These are phyloP conservation scores for Hypoxylon subgilvum DNA, from an alignment of 495 filamentous ascomycete species.

Conservation along the genomic window DNA sequence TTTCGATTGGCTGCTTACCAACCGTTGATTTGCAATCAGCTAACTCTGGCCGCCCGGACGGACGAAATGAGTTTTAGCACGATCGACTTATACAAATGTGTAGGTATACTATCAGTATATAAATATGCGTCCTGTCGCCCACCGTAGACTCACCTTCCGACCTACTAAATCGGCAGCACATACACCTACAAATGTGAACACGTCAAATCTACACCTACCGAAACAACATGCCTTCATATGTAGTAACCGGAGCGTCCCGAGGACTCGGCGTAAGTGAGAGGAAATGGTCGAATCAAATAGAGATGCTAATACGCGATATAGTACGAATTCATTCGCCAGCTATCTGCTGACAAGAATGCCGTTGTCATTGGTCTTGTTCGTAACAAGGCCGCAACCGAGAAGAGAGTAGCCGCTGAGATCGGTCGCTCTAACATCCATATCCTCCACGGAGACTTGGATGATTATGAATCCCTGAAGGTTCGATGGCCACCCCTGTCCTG, in stretches of 20 bases:
- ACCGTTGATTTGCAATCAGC: conserved; percentile 21
- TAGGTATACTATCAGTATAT: too few relatives aligned
- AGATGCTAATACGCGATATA: conserved; percentile 18
- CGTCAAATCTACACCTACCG: neutral
- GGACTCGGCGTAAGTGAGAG: conserved; percentile 44
- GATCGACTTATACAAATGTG: too few relatives aligned
- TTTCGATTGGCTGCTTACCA: conserved; percentile 14
- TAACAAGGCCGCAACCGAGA: conserved; percentile 39
- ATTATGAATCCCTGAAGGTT: conserved; percentile 50
- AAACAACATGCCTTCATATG: conserved; percentile 44
- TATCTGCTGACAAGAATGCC: conserved; percentile 39
- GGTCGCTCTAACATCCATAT: conserved; percentile 51
- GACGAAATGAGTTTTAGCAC: too few relatives aligned
- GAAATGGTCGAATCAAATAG: neutral
- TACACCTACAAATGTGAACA: too few relatives aligned
- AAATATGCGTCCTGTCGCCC: too few relatives aligned
- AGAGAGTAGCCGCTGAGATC: conserved; percentile 43
- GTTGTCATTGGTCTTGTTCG: conserved; percentile 49
- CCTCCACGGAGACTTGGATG: conserved; percentile 53
- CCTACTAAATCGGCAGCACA: too few relatives aligned
- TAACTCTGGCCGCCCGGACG: conserved; percentile 4
- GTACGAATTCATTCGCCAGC: conserved; percentile 46
- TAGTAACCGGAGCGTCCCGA: conserved; percentile 43
- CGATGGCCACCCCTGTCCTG: neutral
- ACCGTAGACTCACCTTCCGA: too few relatives aligned